These are phyloP conservation scores for Penicillium cataractarum DNA, from an alignment of 495 filamentous ascomycete species.

Conservation along the genomic window DNA sequence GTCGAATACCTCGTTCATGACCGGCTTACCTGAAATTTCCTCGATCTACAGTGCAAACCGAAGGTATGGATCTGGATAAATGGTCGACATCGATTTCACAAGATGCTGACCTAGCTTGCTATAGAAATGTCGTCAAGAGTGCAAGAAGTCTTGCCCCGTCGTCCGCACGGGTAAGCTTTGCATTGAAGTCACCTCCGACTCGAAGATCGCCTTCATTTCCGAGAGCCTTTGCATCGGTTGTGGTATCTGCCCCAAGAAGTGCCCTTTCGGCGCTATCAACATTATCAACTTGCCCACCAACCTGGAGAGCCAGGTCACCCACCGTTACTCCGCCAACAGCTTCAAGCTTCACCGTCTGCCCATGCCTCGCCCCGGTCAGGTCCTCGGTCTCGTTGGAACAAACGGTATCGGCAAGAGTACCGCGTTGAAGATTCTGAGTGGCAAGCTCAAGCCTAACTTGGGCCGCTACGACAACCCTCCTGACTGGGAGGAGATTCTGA, in stretches of 20 bases:
- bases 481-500: slow-evolving; percentile 98
- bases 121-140: slow-evolving; percentile 95
- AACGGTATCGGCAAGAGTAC: slow-evolving; percentile 99
- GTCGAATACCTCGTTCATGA: slow-evolving; percentile 21
- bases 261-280: slow-evolving; percentile 97
- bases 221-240: slow-evolving; percentile 95
- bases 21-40: slow-evolving; percentile 38
- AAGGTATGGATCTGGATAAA: slow-evolving; percentile 61
- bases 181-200: slow-evolving; percentile 87
- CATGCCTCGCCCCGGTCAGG: slow-evolving; percentile 92
- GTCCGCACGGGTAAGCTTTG: slow-evolving; percentile 97
- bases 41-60: slow-evolving; percentile 79
- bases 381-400: slow-evolving; percentile 95
- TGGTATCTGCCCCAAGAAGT: slow-evolving; percentile 99
- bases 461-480: slow-evolving; percentile 94
- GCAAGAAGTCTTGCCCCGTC: slow-evolving; percentile 98
- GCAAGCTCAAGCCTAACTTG: slow-evolving; percentile 97
- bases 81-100: not conserved
- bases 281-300: slow-evolving; percentile 99
- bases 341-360: slow-evolving; percentile 98
- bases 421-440: slow-evolving; percentile 94
- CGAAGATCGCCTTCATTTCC: slow-evolving; percentile 97
- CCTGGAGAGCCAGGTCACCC: slow-evolving; percentile 94
- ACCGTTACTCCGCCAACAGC: slow-evolving; percentile 98
- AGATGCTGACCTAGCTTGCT: slow-evolving; percentile 20